phyloP scores from a whole-genome alignment of 176 grass and related monocot genomes.

The Carex parvula region DNA sequence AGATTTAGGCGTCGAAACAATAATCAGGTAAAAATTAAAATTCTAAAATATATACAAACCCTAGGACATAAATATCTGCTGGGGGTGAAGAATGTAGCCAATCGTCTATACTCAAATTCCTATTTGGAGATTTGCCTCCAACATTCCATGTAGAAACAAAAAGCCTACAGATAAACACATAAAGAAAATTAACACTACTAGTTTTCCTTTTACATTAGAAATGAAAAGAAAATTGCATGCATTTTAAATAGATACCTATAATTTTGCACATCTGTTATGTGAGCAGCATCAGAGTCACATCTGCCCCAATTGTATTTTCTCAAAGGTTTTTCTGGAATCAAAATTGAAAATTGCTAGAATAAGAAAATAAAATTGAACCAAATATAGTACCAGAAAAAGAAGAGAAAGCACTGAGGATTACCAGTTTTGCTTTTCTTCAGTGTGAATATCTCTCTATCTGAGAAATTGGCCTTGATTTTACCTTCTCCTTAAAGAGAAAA shows the following conservation, averaged over 20 bases:
- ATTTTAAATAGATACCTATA: constrained; percentile 47
- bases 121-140: constrained; percentile 80
- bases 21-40: neutral
- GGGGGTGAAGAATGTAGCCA: constrained; percentile 91
- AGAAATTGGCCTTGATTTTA: constrained; percentile 71
- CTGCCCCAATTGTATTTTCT: constrained; percentile 38
- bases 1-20: neutral
- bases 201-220: neutral
- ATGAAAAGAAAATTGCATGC: constrained; percentile 18
- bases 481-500: constrained; percentile 13
- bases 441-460: constrained; percentile 59
- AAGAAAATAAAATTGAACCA: constrained; percentile 27
- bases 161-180: constrained; percentile 40
- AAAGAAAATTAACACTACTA: neutral
- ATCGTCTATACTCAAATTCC: constrained; percentile 79
- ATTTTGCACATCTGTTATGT: constrained; percentile 67
- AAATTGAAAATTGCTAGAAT: constrained; percentile 34
- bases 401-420: constrained; percentile 32
- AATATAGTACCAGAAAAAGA: neutral
- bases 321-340: constrained; percentile 25
- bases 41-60: constrained; percentile 28
- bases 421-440: constrained; percentile 94
- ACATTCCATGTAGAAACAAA: constrained; percentile 98
- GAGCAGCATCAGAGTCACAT: constrained; percentile 40
- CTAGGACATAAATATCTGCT: constrained; percentile 95